phyloP scores from a whole-genome alignment of 2,329 filamentous ascomycete genomes.

The Monosporascus sp. region DNA sequence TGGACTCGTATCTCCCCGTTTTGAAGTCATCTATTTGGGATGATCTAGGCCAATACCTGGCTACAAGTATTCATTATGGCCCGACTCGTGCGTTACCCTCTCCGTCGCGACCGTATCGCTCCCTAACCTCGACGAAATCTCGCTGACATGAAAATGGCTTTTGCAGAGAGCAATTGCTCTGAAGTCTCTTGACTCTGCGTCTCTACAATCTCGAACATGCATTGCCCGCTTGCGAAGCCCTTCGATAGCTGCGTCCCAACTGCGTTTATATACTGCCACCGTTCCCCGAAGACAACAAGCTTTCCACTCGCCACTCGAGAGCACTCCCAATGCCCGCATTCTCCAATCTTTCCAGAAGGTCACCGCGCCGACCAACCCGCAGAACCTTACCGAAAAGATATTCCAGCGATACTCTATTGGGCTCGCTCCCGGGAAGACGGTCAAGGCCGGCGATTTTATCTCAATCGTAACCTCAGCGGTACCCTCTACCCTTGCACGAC shows the following conservation, averaged over 20 bases:
- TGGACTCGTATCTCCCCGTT: too few species aligned
- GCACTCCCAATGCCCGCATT: background rate
- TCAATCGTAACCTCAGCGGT: slow-evolving; percentile 20
- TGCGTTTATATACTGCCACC: background rate
- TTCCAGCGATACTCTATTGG: slow-evolving; percentile 77
- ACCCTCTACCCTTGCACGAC: slow-evolving; percentile 47
- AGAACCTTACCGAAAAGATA: slow-evolving; percentile 91
- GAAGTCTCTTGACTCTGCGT: background rate
- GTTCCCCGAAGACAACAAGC: background rate
- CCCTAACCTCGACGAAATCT: too few species aligned
- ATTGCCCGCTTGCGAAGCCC: background rate
- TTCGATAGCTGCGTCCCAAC: background rate
- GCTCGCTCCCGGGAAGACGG: slow-evolving; percentile 66
- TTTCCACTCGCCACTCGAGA: slow-evolving; percentile 1
- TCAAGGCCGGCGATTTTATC: slow-evolving; percentile 79
- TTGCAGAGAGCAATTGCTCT: slow-evolving; percentile 20
- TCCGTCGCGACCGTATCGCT: too few species aligned
- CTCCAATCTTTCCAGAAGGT: background rate
- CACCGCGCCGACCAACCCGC: slow-evolving; percentile 35
- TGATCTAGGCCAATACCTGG: too few species aligned
- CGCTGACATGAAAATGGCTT: too few species aligned
- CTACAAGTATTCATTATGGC: too few species aligned
- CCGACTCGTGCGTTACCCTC: too few species aligned
- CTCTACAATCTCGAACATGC: background rate
- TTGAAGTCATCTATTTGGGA: too few species aligned